Evolutionary conservation across 2,329 filamentous ascomycete genomes (phyloP).

Genomic region (Podosphaera xanthii): DNA sequence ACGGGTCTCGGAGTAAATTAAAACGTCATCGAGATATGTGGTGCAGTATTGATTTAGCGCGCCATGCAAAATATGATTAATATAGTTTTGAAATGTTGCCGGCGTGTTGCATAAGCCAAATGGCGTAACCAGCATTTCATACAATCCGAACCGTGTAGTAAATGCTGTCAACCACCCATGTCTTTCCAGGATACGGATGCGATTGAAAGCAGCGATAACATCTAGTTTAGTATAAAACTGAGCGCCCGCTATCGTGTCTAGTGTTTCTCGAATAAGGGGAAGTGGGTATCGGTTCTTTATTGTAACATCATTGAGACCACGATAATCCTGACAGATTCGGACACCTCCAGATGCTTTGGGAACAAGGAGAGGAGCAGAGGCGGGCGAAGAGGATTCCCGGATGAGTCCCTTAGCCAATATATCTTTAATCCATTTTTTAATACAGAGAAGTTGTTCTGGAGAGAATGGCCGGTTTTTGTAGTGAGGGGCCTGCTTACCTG

Average conservation of each 20-base stretch:
- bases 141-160: too few relatives aligned
- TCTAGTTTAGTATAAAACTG: background rate
- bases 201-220: too few relatives aligned
- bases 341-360: background rate
- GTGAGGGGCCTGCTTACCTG: background rate
- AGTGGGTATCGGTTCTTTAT: background rate
- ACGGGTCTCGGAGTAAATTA: conserved; percentile 2
- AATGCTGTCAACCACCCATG: too few relatives aligned
- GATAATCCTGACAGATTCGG: conserved; percentile 1
- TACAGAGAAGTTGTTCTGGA: too few relatives aligned
- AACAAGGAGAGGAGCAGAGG: background rate
- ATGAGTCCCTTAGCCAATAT: too few relatives aligned
- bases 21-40: conserved; percentile 3
- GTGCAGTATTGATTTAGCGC: conserved; percentile 1
- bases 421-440: too few relatives aligned
- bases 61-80: background rate
- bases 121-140: too few relatives aligned
- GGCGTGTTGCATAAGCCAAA: too few relatives aligned
- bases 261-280: background rate
- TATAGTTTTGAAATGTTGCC: too few relatives aligned
- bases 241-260: background rate
- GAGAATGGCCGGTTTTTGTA: too few relatives aligned
- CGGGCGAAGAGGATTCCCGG: background rate
- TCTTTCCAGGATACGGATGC: too few relatives aligned
- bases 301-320: too few relatives aligned